Conservation (phyloP, 2,329 filamentous ascomycete genomes). For the Samsoniella hepiali region DNA sequence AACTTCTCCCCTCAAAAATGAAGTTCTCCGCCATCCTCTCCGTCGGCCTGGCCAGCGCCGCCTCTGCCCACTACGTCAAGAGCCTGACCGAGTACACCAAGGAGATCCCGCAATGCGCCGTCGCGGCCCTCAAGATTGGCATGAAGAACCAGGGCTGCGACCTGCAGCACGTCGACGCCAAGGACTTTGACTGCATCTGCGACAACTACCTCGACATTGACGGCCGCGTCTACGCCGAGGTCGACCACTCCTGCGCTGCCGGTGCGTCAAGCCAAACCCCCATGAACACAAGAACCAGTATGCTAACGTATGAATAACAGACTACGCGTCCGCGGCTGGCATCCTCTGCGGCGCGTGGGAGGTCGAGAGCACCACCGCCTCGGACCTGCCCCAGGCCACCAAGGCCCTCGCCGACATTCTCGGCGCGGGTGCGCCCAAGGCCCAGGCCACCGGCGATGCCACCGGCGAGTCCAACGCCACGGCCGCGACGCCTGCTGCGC, state of each 20-base stretch:
- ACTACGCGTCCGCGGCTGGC: constrained; percentile 8
- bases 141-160: constrained; percentile 17
- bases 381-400: constrained; percentile 13
- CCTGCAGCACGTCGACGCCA: constrained; percentile 3
- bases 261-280: not conserved
- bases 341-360: constrained; percentile 16
- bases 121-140: constrained; percentile 6
- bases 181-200: constrained; percentile 19
- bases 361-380: constrained; percentile 13
- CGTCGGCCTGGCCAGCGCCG: constrained; percentile 5
- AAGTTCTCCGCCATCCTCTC: constrained; percentile 13
- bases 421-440: constrained; percentile 5
- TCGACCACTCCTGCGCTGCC: constrained; percentile 12
- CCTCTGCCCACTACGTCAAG: constrained; percentile 10
- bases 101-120: constrained; percentile 7
- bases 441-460: constrained; percentile 1
- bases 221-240: constrained; percentile 11
- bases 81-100: constrained; percentile 18
- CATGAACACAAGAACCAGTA: no score
- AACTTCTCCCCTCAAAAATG: not conserved
- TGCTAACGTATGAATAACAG: not conserved
- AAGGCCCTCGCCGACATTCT: constrained; percentile 13
- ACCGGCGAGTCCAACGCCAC: not conserved
- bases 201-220: constrained; percentile 15
- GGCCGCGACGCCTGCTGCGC: not conserved